Evolutionary conservation across 441 rosid genomes (phyloP).

Genomic region (Cnidoscolus chayamansa): DNA sequence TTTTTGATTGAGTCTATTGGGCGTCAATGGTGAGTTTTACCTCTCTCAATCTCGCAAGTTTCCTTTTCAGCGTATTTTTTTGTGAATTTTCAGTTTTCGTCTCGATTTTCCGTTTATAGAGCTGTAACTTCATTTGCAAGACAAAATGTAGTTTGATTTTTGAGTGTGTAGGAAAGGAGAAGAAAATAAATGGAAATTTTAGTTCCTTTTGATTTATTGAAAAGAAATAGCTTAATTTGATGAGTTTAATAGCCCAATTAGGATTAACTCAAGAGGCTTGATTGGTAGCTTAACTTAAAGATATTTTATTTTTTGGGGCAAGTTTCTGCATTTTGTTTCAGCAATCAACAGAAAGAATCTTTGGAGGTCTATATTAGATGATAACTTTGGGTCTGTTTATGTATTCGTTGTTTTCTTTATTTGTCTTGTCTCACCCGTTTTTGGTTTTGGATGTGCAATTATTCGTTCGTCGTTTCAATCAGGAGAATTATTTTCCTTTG

Average conservation of each 20-base stretch:
- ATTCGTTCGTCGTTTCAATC: not conserved
- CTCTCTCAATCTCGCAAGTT: not conserved
- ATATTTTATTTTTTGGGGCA: not conserved
- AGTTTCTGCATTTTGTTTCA: not conserved
- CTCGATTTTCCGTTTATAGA: not conserved
- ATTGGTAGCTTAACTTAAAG: slow-evolving; percentile 10
- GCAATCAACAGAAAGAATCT: slow-evolving; percentile 1
- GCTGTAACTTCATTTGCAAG: slow-evolving; percentile 14
- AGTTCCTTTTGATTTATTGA: not conserved
- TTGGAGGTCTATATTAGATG: not conserved
- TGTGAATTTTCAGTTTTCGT: not conserved
- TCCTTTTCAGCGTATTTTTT: not conserved
- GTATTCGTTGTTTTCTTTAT: not conserved
- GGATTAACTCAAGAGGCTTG: not conserved
- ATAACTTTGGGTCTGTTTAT: not conserved
- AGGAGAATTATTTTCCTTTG: slow-evolving; percentile 10
- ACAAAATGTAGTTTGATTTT: slow-evolving; percentile 36
- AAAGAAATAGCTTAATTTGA: not conserved
- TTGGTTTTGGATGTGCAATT: not conserved
- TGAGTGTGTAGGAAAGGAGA: slow-evolving; percentile 11
- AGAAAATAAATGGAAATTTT: not conserved
- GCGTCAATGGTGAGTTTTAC: slow-evolving; percentile 41
- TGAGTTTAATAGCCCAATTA: not conserved
- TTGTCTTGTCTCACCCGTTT: not conserved
- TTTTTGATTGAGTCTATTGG: slow-evolving; percentile 8